Percentiles rank a stretch among this genome's conserved stretches.
Evolutionary conservation across 176 grass and related monocot species (phyloP).

Genomic region (Tillandsia fasciculata): DNA sequence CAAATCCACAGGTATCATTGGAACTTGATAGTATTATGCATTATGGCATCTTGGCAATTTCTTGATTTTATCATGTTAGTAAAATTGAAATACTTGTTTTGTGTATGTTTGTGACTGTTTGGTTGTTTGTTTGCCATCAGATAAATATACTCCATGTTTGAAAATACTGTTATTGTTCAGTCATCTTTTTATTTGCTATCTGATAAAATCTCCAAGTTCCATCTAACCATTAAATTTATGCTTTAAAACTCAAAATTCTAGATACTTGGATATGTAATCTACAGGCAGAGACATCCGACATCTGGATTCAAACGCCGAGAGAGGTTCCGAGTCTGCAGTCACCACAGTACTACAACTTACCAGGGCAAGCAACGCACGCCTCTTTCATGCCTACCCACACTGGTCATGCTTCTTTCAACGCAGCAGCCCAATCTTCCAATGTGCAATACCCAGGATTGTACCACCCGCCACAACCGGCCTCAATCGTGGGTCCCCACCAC

Average conservation of each 20-base stretch:
- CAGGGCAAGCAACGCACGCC: slow-evolving; percentile 54
- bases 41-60: too few relatives aligned
- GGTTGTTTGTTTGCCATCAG: too few relatives aligned
- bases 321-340: slow-evolving; percentile 51
- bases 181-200: too few relatives aligned
- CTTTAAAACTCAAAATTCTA: background rate
- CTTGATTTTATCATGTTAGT: too few relatives aligned
- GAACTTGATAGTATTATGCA: background rate
- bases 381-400: slow-evolving; percentile 53
- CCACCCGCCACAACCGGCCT: slow-evolving; percentile 52
- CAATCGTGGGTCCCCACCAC: slow-evolving; percentile 53
- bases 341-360: slow-evolving; percentile 53
- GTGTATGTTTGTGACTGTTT: too few relatives aligned
- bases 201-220: background rate
- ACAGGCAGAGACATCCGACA: slow-evolving; percentile 63
- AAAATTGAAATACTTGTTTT: too few relatives aligned
- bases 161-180: too few relatives aligned
- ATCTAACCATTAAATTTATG: background rate
- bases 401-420: slow-evolving; percentile 59
- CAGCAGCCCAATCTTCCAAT: slow-evolving; percentile 55
- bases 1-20: slow-evolving; percentile 49
- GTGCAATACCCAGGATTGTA: slow-evolving; percentile 57
- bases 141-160: too few relatives aligned
- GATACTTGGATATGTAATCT: too few relatives aligned
- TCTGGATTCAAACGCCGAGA: slow-evolving; percentile 62